These are phyloP conservation scores for Mesembryanthemum crystallinum DNA, from an alignment of 148 eudicot species.

Conservation along the genomic window DNA sequence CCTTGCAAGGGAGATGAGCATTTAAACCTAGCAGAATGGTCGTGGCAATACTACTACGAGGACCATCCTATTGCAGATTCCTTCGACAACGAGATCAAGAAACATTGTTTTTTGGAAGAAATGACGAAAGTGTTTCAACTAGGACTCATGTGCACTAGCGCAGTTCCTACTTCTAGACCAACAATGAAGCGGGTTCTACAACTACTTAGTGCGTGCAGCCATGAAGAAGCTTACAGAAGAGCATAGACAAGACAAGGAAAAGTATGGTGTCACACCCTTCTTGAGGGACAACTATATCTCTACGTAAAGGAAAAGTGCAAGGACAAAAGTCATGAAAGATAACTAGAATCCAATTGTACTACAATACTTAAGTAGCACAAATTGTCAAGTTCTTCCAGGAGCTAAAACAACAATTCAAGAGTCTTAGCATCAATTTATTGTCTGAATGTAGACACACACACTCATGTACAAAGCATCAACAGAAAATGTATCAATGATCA, in stretches of 20 bases:
- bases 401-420: no score
- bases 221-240: slow-evolving; percentile 10
- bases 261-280: slow-evolving; percentile 40
- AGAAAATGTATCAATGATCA: no score
- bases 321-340: no score
- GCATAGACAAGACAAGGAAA: slow-evolving; percentile 23
- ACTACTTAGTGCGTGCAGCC: slow-evolving; percentile 35
- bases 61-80: slow-evolving; percentile 36
- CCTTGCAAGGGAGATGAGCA: slow-evolving; percentile 40
- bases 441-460: no score
- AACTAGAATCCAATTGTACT: no score
- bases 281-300: slow-evolving; percentile 30
- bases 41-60: slow-evolving; percentile 50
- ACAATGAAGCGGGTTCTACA: slow-evolving; percentile 59
- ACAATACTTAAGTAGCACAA: no score
- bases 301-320: slow-evolving; percentile 30
- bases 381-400: no score
- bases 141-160: slow-evolving; percentile 52
- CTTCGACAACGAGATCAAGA: slow-evolving; percentile 42
- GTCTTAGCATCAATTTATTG: no score
- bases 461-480: no score
- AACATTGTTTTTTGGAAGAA: slow-evolving; percentile 36
- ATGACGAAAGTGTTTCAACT: slow-evolving; percentile 48
- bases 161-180: slow-evolving; percentile 46
- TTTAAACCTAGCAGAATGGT: slow-evolving; percentile 62